Evolutionary conservation across 495 filamentous ascomycete species (phyloP).

Genomic region (Friedmanniomyces endolithicus): DNA sequence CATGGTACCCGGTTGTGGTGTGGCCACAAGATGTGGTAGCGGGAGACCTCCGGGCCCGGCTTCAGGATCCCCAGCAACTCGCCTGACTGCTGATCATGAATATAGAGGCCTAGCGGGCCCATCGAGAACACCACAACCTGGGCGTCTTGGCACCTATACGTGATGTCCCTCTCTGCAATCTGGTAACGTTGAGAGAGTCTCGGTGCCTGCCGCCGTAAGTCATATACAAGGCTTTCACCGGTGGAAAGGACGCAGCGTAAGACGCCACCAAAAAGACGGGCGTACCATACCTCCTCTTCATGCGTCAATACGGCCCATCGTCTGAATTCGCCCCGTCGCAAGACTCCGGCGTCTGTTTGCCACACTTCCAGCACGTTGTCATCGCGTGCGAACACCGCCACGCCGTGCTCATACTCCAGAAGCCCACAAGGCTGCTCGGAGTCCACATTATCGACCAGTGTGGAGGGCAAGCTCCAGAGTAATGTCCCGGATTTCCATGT

Average conservation of each 20-base stretch:
- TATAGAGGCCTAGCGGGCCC: slow-evolving; percentile 13
- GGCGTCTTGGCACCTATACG: slow-evolving; percentile 14
- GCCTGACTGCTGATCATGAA: slow-evolving; percentile 15
- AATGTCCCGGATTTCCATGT: slow-evolving; percentile 16
- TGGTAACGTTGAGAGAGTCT: background rate
- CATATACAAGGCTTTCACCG: slow-evolving; percentile 14
- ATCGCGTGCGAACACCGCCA: slow-evolving; percentile 9
- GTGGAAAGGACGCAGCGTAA: slow-evolving; percentile 17
- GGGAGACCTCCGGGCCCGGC: background rate
- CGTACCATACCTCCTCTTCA: slow-evolving; percentile 14
- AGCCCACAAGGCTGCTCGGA: slow-evolving; percentile 13
- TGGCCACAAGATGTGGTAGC: slow-evolving; percentile 17
- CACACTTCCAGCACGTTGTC: slow-evolving; percentile 16
- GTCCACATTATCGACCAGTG: background rate
- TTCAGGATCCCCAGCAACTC: slow-evolving; percentile 8
- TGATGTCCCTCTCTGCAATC: slow-evolving; percentile 9
- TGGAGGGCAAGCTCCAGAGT: slow-evolving; percentile 13
- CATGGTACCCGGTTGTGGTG: too few relatives aligned
- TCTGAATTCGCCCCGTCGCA: slow-evolving; percentile 10
- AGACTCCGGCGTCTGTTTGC: slow-evolving; percentile 6
- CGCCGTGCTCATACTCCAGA: slow-evolving; percentile 20
- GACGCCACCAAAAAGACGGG: slow-evolving; percentile 11
- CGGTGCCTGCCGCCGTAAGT: slow-evolving; percentile 2
- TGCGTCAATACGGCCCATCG: slow-evolving; percentile 14
- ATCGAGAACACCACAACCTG: slow-evolving; percentile 16